phyloP scores from a whole-genome alignment of 208 protist genomes.

The Vickermania ingenoplastis region DNA sequence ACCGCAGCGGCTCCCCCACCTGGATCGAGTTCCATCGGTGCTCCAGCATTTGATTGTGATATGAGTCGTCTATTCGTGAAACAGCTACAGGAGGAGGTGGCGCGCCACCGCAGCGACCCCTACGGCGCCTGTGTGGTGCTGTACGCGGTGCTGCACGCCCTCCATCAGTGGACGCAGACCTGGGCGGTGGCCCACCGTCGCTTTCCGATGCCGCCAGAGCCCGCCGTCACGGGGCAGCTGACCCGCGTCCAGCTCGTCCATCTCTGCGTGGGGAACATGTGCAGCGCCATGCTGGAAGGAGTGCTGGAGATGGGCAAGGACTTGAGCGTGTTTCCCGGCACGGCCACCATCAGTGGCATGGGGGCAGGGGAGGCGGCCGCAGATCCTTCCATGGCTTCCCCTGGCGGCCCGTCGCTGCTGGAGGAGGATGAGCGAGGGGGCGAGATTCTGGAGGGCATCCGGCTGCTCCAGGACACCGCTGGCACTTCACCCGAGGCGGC shows the following conservation, averaged over 20 bases:
- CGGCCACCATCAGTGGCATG: not conserved
- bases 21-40: no score
- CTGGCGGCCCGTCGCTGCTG: not conserved
- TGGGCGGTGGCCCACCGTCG: constrained; percentile 16
- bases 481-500: not conserved
- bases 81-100: constrained; percentile 32
- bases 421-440: not conserved
- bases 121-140: constrained; percentile 41
- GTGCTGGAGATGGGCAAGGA: constrained; percentile 11
- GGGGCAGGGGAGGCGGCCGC: not conserved
- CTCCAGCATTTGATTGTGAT: not conserved
- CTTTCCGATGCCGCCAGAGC: constrained; percentile 59
- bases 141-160: constrained; percentile 28
- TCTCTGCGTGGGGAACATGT: constrained; percentile 65
- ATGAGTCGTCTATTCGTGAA: not conserved
- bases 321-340: not conserved
- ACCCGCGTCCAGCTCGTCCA: constrained; percentile 60
- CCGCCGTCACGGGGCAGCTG: constrained; percentile 34
- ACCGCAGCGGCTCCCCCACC: no score
- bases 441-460: not conserved
- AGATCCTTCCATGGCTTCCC: not conserved
- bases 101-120: constrained; percentile 48
- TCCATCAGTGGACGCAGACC: constrained; percentile 23
- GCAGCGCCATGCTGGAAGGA: constrained; percentile 43
- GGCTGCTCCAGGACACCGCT: not conserved